Evolutionary conservation across 2,329 filamentous ascomycete genomes (phyloP).

Genomic region (Penicillium sp.): DNA sequence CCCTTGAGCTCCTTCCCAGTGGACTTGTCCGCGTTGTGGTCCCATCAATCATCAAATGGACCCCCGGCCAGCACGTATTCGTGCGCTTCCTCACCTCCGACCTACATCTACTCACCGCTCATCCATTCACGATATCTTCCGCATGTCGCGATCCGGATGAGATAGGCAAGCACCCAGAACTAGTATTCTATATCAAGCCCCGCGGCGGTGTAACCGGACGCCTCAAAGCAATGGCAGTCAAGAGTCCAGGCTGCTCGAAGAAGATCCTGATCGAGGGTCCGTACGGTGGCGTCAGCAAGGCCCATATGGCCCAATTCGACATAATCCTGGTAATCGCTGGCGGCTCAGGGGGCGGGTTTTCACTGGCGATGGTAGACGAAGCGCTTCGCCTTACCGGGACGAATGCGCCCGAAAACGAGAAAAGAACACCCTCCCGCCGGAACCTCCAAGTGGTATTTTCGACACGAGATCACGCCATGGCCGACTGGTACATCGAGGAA

Average conservation of each 20-base stretch:
- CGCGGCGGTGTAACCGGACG: conserved; percentile 51
- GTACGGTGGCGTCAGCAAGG: conserved; percentile 52
- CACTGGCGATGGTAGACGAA: conserved; percentile 52
- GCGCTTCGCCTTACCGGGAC: conserved; percentile 24
- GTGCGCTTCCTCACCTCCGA: conserved; percentile 50
- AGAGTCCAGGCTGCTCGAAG: conserved; percentile 40
- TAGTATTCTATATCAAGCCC: conserved; percentile 55
- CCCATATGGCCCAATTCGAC: conserved; percentile 42
- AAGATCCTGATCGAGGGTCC: conserved; percentile 57
- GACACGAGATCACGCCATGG: conserved; percentile 21
- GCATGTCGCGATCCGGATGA: conserved; percentile 33
- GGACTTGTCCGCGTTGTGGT: conserved; percentile 46
- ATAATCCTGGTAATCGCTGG: conserved; percentile 53
- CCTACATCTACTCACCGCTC: conserved; percentile 46
- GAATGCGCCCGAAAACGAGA: neutral
- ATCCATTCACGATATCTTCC: conserved; percentile 58
- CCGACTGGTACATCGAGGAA: conserved; percentile 26
- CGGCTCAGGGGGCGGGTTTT: conserved; percentile 57
- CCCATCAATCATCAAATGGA: conserved; percentile 48
- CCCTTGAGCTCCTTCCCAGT: conserved; percentile 42
- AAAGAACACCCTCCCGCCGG: conserved; percentile 1
- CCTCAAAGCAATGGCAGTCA: conserved; percentile 41
- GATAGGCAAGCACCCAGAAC: conserved; percentile 31
- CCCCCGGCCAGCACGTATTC: conserved; percentile 55
- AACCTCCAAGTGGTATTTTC: conserved; percentile 25